Percentiles rank a stretch among this genome's conserved stretches.
Evolutionary conservation across 352 stramenopile species (phyloP).

Genomic region (Phytophthora quininea): DNA sequence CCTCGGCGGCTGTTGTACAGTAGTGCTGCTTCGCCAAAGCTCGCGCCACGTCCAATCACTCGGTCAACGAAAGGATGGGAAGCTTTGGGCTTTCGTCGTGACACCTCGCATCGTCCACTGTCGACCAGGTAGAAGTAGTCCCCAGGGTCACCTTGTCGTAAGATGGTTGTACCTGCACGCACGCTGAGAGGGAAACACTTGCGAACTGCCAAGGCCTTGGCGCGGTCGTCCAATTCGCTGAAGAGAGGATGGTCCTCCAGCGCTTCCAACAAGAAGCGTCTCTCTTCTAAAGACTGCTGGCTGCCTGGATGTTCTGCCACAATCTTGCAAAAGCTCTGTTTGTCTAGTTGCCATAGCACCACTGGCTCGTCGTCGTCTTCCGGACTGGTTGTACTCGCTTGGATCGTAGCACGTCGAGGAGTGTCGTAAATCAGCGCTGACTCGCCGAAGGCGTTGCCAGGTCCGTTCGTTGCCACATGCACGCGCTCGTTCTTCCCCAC

Average conservation of each 20-base stretch:
- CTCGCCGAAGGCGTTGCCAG: constrained; percentile 79
- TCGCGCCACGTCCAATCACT: constrained; percentile 68
- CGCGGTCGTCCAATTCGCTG: constrained; percentile 69
- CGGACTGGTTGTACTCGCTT: constrained; percentile 24
- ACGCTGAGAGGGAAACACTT: constrained; percentile 85
- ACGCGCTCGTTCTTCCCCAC: constrained; percentile 73
- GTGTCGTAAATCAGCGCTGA: constrained; percentile 88
- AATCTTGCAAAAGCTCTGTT: constrained; percentile 60
- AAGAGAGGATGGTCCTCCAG: constrained; percentile 82
- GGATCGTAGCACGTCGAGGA: constrained; percentile 74
- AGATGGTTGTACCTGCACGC: constrained; percentile 59
- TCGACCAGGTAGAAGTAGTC: constrained; percentile 91
- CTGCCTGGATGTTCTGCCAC: constrained; percentile 67
- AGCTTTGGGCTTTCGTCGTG: constrained; percentile 66
- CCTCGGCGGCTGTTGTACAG: constrained; percentile 96
- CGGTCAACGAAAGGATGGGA: constrained; percentile 65
- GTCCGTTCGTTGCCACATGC: constrained; percentile 80
- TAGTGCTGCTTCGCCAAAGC: constrained; percentile 96
- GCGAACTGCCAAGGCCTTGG: constrained; percentile 79
- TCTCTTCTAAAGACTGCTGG: constrained; percentile 81
- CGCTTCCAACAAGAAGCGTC: constrained; percentile 70
- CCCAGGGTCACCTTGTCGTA: constrained; percentile 79
- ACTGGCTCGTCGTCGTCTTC: constrained; percentile 35
- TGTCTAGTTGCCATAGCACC: constrained; percentile 83
- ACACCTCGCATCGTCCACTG: constrained; percentile 75